Conservation (phyloP, 352 stramenopile genomes). For the Phytophthora sp. region DNA sequence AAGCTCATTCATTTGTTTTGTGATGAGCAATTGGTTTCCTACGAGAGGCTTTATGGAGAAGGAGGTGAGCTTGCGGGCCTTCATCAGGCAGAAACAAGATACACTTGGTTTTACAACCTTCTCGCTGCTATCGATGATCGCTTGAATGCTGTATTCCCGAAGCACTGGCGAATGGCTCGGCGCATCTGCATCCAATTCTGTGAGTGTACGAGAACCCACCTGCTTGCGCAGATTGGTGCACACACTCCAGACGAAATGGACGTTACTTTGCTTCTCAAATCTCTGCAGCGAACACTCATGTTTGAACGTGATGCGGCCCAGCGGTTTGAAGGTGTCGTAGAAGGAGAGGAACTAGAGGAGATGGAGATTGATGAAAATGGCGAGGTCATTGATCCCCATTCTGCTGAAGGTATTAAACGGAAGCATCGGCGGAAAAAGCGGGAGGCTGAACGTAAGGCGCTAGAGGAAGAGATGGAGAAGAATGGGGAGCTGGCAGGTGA, state of each 20-base stretch:
- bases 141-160: slow-evolving; percentile 95
- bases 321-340: slow-evolving; percentile 65
- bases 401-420: slow-evolving; percentile 76
- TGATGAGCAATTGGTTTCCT: slow-evolving; percentile 63
- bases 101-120: slow-evolving; percentile 85
- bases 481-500: slow-evolving; percentile 46
- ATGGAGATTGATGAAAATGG: slow-evolving; percentile 78
- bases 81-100: slow-evolving; percentile 71
- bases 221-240: slow-evolving; percentile 68
- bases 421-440: slow-evolving; percentile 80
- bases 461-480: slow-evolving; percentile 73
- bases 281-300: slow-evolving; percentile 75
- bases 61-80: slow-evolving; percentile 60
- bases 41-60: slow-evolving; percentile 70
- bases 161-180: slow-evolving; percentile 95
- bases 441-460: slow-evolving; percentile 64
- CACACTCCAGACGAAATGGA: slow-evolving; percentile 79
- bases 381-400: slow-evolving; percentile 74
- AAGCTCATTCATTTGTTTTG: slow-evolving; percentile 81
- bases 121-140: slow-evolving; percentile 71
- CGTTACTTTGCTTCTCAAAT: slow-evolving; percentile 74
- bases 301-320: slow-evolving; percentile 80
- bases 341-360: slow-evolving; percentile 52
- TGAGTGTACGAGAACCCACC: slow-evolving; percentile 78
- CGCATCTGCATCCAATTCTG: slow-evolving; percentile 94